These are phyloP conservation scores for Claviceps paspali DNA, from an alignment of 2,329 filamentous ascomycete genomes.

Conservation along the genomic window DNA sequence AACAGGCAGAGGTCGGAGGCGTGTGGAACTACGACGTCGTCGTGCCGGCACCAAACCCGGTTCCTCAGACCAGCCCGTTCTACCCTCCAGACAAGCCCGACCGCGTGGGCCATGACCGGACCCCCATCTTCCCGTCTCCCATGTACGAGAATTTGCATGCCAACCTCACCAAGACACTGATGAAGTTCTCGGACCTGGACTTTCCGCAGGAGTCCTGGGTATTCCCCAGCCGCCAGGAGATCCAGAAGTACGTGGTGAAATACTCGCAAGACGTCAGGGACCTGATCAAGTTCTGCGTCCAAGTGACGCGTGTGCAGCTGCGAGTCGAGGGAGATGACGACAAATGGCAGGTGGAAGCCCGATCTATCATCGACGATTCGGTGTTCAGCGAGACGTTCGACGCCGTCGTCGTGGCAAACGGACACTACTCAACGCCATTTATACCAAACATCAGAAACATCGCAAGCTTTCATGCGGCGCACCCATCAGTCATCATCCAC, in stretches of 20 bases:
- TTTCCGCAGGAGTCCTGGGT: constrained; percentile 52
- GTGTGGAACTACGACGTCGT: constrained; percentile 66
- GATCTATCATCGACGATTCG: constrained; percentile 29
- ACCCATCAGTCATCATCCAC: constrained; percentile 50
- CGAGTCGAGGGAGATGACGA: constrained; percentile 18
- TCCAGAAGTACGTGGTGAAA: constrained; percentile 56
- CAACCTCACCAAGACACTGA: constrained; percentile 70
- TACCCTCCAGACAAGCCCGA: constrained; percentile 48
- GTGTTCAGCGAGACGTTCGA: constrained; percentile 42
- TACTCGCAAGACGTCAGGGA: constrained; percentile 55
- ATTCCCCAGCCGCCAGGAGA: constrained; percentile 57
- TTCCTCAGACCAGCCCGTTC: constrained; percentile 57
- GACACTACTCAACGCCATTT: constrained; percentile 57
- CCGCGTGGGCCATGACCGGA: constrained; percentile 21
- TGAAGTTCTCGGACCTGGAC: constrained; percentile 59
- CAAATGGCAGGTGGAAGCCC: constrained; percentile 46
- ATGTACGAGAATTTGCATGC: constrained; percentile 74
- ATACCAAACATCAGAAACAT: constrained; percentile 50
- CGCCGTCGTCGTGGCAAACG: constrained; percentile 60
- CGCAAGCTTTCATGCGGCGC: constrained; percentile 37
- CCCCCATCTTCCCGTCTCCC: constrained; percentile 60
- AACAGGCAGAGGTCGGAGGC: constrained; percentile 61
- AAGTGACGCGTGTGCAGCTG: constrained; percentile 45
- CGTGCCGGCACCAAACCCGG: constrained; percentile 28
- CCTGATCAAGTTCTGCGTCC: constrained; percentile 54